These are phyloP conservation scores for Sarcodon aspratus DNA, from an alignment of 768 basidiomycete species.

Conservation along the genomic window DNA sequence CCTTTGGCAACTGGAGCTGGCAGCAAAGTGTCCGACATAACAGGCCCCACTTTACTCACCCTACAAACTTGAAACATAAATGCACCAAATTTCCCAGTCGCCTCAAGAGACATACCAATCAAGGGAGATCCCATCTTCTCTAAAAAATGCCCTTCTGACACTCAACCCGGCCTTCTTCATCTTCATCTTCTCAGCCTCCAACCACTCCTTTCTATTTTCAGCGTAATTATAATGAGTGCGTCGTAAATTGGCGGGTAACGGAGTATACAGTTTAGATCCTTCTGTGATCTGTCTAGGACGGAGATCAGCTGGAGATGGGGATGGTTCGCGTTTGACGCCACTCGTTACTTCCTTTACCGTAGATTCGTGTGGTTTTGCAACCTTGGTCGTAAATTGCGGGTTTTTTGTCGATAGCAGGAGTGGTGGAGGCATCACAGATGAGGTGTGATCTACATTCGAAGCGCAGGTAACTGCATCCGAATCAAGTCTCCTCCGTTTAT, in stretches of 20 bases:
- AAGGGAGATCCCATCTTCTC: conserved; percentile 13
- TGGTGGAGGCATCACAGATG: no score
- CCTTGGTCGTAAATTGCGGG: no score
- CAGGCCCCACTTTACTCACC: conserved; percentile 8
- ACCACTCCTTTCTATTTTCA: conserved; percentile 6
- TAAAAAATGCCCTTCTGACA: conserved; percentile 1
- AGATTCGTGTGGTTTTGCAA: no score
- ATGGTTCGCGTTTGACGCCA: conserved; percentile 10
- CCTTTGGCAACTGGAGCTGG: not conserved
- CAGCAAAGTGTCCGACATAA: conserved; percentile 10
- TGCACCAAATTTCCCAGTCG: not conserved
- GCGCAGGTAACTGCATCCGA: no score
- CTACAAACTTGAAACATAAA: not conserved
- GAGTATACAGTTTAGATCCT: conserved; percentile 8
- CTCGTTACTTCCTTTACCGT: no score
- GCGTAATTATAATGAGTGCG: conserved; percentile 1
- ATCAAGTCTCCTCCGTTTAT: no score
- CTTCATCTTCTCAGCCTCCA: conserved; percentile 2
- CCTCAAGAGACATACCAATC: conserved; percentile 8
- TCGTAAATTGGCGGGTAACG: conserved; percentile 6
- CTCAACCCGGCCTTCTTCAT: conserved; percentile 4
- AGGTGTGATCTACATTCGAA: no score
- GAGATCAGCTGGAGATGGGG: conserved; percentile 5
- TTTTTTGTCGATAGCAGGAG: no score
- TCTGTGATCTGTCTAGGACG: conserved; percentile 3